These are phyloP conservation scores for Candida wancherniae DNA, from an alignment of 805 yeast species.

Conservation along the genomic window DNA sequence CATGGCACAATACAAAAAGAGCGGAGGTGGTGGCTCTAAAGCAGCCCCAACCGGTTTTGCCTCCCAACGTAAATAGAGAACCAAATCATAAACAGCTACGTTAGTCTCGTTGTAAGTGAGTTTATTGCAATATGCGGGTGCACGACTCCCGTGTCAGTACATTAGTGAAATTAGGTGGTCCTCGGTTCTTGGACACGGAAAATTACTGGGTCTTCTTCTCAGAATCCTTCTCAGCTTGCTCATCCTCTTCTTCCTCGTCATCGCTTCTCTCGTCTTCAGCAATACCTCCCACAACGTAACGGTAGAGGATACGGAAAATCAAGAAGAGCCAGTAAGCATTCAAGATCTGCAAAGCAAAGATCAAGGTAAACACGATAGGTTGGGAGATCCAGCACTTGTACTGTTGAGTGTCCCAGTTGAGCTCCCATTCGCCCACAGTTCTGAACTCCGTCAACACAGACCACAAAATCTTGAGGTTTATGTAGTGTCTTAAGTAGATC, in stretches of 20 bases:
- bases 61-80: too few relatives aligned
- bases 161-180: neutral
- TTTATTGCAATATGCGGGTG: too few relatives aligned
- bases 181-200: too few relatives aligned
- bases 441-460: constrained; percentile 81
- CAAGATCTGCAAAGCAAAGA: constrained; percentile 77
- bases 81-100: too few relatives aligned
- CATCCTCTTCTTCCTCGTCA: constrained; percentile 58
- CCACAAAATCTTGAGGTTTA: constrained; percentile 77
- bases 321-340: constrained; percentile 85
- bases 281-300: constrained; percentile 56
- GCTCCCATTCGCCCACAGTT: constrained; percentile 74
- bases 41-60: too few relatives aligned
- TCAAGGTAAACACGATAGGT: constrained; percentile 75
- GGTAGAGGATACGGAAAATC: constrained; percentile 70
- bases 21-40: too few relatives aligned
- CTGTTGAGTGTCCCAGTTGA: constrained; percentile 86
- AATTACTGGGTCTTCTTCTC: constrained; percentile 15
- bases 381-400: constrained; percentile 96
- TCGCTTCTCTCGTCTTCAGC: constrained; percentile 84
- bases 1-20: constrained; percentile 17
- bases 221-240: constrained; percentile 17
- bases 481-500: constrained; percentile 85
- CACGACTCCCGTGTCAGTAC: too few relatives aligned
- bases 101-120: too few relatives aligned